Base-by-base conservation (phyloP, 129 eudicot genomes). In the Gnaphalium uliginosum region DNA sequence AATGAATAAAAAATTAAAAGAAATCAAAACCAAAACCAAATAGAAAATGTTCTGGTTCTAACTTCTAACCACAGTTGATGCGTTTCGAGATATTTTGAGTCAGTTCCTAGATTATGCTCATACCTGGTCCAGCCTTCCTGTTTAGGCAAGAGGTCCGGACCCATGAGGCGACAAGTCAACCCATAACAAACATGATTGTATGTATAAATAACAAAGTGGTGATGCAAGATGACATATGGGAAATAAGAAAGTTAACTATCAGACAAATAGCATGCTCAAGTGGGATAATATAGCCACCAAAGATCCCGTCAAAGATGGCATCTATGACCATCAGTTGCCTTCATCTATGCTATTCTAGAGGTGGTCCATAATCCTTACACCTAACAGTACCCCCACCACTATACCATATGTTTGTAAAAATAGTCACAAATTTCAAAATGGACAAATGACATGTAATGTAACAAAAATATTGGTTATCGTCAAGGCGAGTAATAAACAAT, bases 331-430 rank as follows among this genome's bases (percentile, higher is more conserved):
- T 63, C 43, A 11, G 30, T 29, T 14, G 30, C 43, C 68, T 24
- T 26, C 68, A 63, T 63, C 22, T 59, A 24, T 63, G 68, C 13
- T 29, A 63, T 23, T 59, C 65, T 63, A 63, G 33, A 26, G 67
- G 68, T 63, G 68, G 68, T 63, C 68, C 68, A 17, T 17, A 6
- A 18, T 6, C 22, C 9, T 63, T 17, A 30, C 68, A 63, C 22
- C 22, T 2, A 63, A 27, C 41, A 63, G 13, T 11, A 43, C 13
- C 37, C 68, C 41, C 68, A 63, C 68, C 68, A 63, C 68, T 63
- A 30, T 63, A 63, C 68, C 43, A 63, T 26, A 59, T 57, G 29
- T 9, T 1, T 57, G 63, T 21, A 6, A 43, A 39, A 43, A 18
- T 43, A 43, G 17, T 43, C 17, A 9, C 18, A 43, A 10, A 11